Evolutionary conservation across 805 yeast species (phyloP), one percentile per base, ranked within the genome.

Genomic region (Sugiyamaella floridensis): DNA sequence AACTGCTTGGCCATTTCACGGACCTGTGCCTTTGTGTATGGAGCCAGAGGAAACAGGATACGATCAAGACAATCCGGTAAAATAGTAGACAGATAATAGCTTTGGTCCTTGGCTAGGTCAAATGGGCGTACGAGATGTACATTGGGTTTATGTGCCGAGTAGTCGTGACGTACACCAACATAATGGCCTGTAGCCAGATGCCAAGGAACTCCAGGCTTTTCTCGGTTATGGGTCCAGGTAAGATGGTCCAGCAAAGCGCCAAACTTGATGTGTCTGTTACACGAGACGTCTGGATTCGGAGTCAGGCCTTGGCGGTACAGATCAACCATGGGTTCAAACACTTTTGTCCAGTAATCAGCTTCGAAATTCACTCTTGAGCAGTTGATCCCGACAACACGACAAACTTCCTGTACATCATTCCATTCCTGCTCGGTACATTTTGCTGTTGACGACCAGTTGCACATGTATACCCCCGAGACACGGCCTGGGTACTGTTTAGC

Each of bases 201-300:
- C 83, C 93, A 89, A 11, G 26, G 14, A 45, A 32, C 32, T 3
- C 37, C n/a, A 4, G 37, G 37, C 20, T 67, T 63, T 34, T 53
- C 52, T 12, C 60, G 57, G 19, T 54, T 51, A 41, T 67, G 65
- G 7, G 63, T 66, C 1, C 58, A 43, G 0, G 55, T 71, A 1
- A 58, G 43, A 62, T 81, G 77, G 15, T 82, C 78, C 4, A 82
- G 67, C 69, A 93, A 74, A 51, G 74, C 76, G 1, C 99, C 98
- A 71, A 93, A 93, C 66, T 93, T 93, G 59, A 93, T 85, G 64
- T 80, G 78, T 54, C 78, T 76, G 67, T 93, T 93, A 66, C 99
- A 93, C 16, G 83, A 81, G 18, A 90, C 83, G 65, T 93, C 99
- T 0, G 99, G 98, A 61, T 93, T 93, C 0, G 99, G 99, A 0